Evolutionary conservation across 1,139 yeast genomes (phyloP).

Genomic region (Hansenula lynferdii): DNA sequence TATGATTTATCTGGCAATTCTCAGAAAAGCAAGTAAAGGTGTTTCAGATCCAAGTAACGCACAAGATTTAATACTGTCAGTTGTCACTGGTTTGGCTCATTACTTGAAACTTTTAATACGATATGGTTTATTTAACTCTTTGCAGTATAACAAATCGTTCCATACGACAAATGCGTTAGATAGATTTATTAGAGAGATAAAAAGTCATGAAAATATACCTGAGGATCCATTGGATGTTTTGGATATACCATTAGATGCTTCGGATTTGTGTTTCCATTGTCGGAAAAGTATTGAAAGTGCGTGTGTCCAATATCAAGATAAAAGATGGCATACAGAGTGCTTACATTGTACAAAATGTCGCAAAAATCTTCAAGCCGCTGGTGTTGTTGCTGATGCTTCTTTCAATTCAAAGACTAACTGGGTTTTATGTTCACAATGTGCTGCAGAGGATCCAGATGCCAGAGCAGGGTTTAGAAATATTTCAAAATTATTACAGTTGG

Average conservation of each 20-base stretch:
- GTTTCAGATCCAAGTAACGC: slow-evolving; percentile 32
- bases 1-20: slow-evolving; percentile 70
- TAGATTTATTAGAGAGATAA: slow-evolving; percentile 50
- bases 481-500: slow-evolving; percentile 66
- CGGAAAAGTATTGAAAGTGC: slow-evolving; percentile 75
- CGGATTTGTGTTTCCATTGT: slow-evolving; percentile 75
- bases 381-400: slow-evolving; percentile 39
- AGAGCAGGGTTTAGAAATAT: slow-evolving; percentile 57
- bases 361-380: slow-evolving; percentile 31
- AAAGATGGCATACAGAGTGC: slow-evolving; percentile 82
- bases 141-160: slow-evolving; percentile 56
- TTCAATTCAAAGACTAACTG: slow-evolving; percentile 33
- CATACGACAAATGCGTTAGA: slow-evolving; percentile 62
- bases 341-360: slow-evolving; percentile 57
- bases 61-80: slow-evolving; percentile 65
- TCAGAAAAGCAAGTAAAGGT: slow-evolving; percentile 48
- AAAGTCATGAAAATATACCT: slow-evolving; percentile 40
- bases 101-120: slow-evolving; percentile 82
- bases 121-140: slow-evolving; percentile 71
- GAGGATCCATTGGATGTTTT: slow-evolving; percentile 38
- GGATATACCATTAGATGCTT: slow-evolving; percentile 58
- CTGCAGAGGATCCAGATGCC: slow-evolving; percentile 42
- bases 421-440: slow-evolving; percentile 57
- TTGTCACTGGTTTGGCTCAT: slow-evolving; percentile 92
- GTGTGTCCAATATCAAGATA: slow-evolving; percentile 57